A percentile compares a stretch with the other conserved stretches of the same genome.
phyloP scores from a whole-genome alignment of 176 grass and related monocot genomes.

The Ampelocalamus luodianensis region DNA sequence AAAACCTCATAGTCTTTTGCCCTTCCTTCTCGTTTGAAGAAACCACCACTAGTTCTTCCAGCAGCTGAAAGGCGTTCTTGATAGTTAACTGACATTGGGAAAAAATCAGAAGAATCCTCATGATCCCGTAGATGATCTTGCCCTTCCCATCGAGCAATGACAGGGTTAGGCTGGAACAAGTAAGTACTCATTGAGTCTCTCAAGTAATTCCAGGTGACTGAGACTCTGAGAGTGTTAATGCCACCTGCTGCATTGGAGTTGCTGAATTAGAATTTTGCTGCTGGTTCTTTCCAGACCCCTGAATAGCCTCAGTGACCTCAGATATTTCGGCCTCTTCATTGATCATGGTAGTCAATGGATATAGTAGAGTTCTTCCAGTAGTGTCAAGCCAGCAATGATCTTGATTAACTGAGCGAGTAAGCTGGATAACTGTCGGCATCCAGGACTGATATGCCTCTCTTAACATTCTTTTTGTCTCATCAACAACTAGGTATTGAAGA shows the following conservation, averaged over 20 bases:
- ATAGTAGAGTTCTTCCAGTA: conserved; percentile 36
- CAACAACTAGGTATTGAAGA: conserved; percentile 30
- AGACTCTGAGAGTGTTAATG: no score
- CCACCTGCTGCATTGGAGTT: no score
- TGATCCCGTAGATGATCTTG: no score
- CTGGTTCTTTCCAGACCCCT: conserved; percentile 99
- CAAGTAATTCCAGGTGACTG: no score
- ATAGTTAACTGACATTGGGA: conserved; percentile 95
- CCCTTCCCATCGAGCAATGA: no score
- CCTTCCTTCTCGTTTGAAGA: conserved; percentile 98
- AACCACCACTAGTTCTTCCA: conserved; percentile 96
- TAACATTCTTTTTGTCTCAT: conserved; percentile 88
- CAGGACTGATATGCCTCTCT: conserved; percentile 95
- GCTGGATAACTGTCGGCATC: conserved; percentile 83
- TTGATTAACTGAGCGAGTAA: conserved; percentile 55
- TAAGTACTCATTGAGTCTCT: no score
- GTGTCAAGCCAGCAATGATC: conserved; percentile 32
- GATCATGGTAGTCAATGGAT: conserved; percentile 79
- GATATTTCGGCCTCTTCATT: conserved; percentile 80
- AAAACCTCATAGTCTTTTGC: conserved; percentile 98
- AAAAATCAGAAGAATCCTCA: conserved; percentile 98
- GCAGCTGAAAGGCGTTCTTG: conserved; percentile 96
- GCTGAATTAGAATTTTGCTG: conserved; percentile 96
- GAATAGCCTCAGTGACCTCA: conserved; percentile 83
- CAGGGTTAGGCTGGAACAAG: no score